Conservation (phyloP, 345 rosid species). For the Corchorus olitorius region DNA sequence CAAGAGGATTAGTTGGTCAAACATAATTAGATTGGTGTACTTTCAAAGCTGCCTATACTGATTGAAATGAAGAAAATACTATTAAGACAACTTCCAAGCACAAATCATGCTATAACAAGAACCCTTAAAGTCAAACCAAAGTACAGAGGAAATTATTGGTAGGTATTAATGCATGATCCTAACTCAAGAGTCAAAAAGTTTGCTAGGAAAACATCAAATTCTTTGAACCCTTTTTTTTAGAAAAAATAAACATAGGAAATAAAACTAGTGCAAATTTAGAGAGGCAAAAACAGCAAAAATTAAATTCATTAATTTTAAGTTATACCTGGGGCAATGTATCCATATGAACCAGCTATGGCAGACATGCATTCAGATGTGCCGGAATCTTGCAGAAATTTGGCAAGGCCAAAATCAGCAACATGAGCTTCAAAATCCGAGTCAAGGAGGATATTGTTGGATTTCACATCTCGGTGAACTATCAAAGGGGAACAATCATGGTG, state of each 20-base stretch:
- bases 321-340: conserved; percentile 93
- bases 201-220: not conserved
- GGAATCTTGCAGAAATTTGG: conserved; percentile 85
- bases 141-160: conserved; percentile 16
- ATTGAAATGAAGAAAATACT: conserved; percentile 21
- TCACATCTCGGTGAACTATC: conserved; percentile 87
- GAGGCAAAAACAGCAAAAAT: conserved; percentile 1
- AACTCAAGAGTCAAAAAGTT: conserved; percentile 27
- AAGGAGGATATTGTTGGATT: conserved; percentile 84
- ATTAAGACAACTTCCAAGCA: conserved; percentile 19
- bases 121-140: conserved; percentile 10
- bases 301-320: conserved; percentile 3
- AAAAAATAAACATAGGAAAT: not conserved
- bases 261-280: conserved; percentile 4
- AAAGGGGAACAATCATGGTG: conserved; percentile 89
- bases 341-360: conserved; percentile 95
- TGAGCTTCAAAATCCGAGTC: conserved; percentile 87
- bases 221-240: not conserved
- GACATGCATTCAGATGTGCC: conserved; percentile 98
- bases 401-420: conserved; percentile 94
- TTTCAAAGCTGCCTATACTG: conserved; percentile 27
- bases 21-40: conserved; percentile 31
- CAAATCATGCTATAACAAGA: conserved; percentile 16
- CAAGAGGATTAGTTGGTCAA: conserved; percentile 16
- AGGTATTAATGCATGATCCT: conserved; percentile 18